Evolutionary conservation across 2,329 filamentous ascomycete species (phyloP), one percentile per base, ranked within the genome.

Genomic region (Decorospora gaudefroyi): DNA sequence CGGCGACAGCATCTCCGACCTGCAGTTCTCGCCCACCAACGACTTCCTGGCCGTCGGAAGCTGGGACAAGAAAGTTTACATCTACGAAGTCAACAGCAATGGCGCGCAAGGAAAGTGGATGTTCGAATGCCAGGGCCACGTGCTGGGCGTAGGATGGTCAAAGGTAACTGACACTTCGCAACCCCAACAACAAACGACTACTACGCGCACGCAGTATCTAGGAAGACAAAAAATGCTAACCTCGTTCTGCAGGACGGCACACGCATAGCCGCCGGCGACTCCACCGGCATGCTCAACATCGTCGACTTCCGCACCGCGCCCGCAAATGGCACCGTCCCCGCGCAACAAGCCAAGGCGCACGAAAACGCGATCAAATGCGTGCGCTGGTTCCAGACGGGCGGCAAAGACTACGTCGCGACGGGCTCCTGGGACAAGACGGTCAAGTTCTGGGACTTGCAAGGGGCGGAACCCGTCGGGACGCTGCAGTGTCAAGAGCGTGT

Each of bases 21-120:
- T 99, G 48, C 77, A 83, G 34, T 99, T 96, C 75, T 91, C 87
- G 10, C 83, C 86, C 1, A 78, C 78, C 39, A 80, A 75, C 56
- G 90, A 97, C 62, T 87, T 95, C 68, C 79, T 99, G 12, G 90
- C 92, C 16, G 88, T 96, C 23, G 78, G 90, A 33, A 96, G 90
- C 61, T 99, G 93, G 93, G 93, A 99, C 74, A 95, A 95, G 77
- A 95, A 96, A 71, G 90, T 97, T 53, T 87, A 91, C 65, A 92
- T 99, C 68, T 99, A 97, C 75, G 90, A 97, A 72, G 90, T 97
- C 67, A 83, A 86, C 43, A 83, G 83, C 56, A 90, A 90, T 29
- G 82, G 87, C 67, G 92, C 87, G 64, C 83, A 90, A 68, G 90
- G 90, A 35, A 92, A 91, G 65, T 90, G 90, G 52, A 76, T 86